phyloP scores from a whole-genome alignment of 2,329 filamentous ascomycete genomes.

The Mycogone perniciosa region DNA sequence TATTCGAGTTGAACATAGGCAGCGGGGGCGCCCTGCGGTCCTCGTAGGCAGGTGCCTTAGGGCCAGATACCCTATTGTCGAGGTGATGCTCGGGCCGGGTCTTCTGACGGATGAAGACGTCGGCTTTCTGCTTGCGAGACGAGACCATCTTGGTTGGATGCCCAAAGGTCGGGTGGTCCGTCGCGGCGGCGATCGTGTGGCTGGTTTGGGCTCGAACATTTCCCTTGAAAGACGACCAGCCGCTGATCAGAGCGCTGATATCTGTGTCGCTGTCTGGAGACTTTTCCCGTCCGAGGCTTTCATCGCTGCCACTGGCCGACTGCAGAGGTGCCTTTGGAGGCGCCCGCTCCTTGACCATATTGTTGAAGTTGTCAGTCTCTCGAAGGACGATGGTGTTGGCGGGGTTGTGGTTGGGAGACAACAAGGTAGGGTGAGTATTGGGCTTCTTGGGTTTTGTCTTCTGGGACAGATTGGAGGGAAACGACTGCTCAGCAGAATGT shows the following conservation, averaged over 20 bases:
- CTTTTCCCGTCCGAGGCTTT: slow-evolving; percentile 19
- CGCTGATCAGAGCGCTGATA: slow-evolving; percentile 27
- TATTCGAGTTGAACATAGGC: slow-evolving; percentile 43
- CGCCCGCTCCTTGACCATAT: slow-evolving; percentile 44
- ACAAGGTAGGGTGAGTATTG: neutral
- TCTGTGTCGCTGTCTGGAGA: slow-evolving; percentile 29
- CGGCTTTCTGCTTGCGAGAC: slow-evolving; percentile 49
- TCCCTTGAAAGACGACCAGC: slow-evolving; percentile 23
- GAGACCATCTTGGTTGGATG: slow-evolving; percentile 40
- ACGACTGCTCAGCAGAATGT: slow-evolving; percentile 18
- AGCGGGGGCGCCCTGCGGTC: slow-evolving; percentile 41
- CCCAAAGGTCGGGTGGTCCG: slow-evolving; percentile 27
- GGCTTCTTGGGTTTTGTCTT: slow-evolving; percentile 1
- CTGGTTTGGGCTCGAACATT: slow-evolving; percentile 15
- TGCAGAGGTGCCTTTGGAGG: slow-evolving; percentile 38
- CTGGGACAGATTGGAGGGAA: slow-evolving; percentile 13
- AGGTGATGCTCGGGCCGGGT: slow-evolving; percentile 53
- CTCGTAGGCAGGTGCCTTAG: slow-evolving; percentile 40
- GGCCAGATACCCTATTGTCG: slow-evolving; percentile 41
- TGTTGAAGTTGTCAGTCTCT: slow-evolving; percentile 12
- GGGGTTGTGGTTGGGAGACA: neutral
- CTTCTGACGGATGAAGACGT: slow-evolving; percentile 49
- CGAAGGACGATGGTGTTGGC: slow-evolving; percentile 9
- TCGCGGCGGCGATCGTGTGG: slow-evolving; percentile 15
- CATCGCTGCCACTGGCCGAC: slow-evolving; percentile 30